These are phyloP conservation scores for Drosera capensis DNA, from an alignment of 148 eudicot species.

Conservation along the genomic window DNA sequence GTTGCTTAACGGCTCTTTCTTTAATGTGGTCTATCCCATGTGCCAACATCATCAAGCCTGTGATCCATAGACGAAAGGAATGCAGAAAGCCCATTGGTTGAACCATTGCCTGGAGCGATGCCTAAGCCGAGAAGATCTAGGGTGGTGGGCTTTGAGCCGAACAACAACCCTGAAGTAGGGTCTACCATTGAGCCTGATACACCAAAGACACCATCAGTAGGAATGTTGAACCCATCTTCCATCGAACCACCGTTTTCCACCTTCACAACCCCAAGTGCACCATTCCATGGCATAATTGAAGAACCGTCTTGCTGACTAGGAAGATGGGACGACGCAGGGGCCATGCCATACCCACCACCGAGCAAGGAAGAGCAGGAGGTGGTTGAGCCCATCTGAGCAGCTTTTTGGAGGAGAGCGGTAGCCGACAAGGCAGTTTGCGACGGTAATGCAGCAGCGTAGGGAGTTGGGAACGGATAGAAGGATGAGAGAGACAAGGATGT, in stretches of 20 bases:
- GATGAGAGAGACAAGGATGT: slow-evolving; percentile 52
- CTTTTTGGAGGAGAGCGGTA: slow-evolving; percentile 67
- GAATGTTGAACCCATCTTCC: slow-evolving; percentile 22
- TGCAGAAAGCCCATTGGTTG: slow-evolving; percentile 23
- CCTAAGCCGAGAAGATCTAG: slow-evolving; percentile 64
- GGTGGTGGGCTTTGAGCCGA: slow-evolving; percentile 36
- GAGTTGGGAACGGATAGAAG: slow-evolving; percentile 9
- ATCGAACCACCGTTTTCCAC: slow-evolving; percentile 9
- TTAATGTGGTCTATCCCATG: slow-evolving; percentile 32
- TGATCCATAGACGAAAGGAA: slow-evolving; percentile 26
- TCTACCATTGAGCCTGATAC: slow-evolving; percentile 18
- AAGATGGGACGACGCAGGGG: slow-evolving; percentile 18
- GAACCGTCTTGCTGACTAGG: slow-evolving; percentile 2
- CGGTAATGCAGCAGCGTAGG: slow-evolving; percentile 6
- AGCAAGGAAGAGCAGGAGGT: slow-evolving; percentile 46
- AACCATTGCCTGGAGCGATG: slow-evolving; percentile 16
- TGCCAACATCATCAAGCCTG: slow-evolving; percentile 13
- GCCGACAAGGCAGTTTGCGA: slow-evolving; percentile 49
- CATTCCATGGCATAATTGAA: slow-evolving; percentile 3
- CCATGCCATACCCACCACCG: slow-evolving; percentile 23
- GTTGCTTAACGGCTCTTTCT: slow-evolving; percentile 5
- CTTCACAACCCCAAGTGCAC: slow-evolving; percentile 9
- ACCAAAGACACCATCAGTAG: slow-evolving; percentile 7
- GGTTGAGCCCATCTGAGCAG: slow-evolving; percentile 55
- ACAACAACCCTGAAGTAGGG: slow-evolving; percentile 15